A percentile compares a stretch with the other conserved stretches of the same genome.
Conservation (phyloP, 768 basidiomycete species). For the Rhodosporidiobolus odoratus region DNA sequence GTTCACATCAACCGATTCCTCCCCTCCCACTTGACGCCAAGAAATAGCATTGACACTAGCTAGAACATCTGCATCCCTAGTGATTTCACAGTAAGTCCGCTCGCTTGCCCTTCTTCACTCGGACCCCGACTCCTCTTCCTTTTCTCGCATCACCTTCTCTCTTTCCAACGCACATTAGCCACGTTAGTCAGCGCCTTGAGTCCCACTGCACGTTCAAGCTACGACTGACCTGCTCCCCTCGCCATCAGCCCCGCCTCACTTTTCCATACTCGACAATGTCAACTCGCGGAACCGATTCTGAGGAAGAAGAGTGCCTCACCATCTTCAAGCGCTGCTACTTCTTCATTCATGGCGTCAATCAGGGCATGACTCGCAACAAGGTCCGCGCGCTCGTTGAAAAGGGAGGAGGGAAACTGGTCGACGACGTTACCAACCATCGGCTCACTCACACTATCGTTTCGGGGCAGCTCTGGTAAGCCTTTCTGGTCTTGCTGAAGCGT, state of each 20-base stretch:
- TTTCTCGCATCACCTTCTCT: not conserved
- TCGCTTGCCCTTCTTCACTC: not conserved
- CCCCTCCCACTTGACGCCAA: not conserved
- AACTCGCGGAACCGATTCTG: too few relatives aligned
- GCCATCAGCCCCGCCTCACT: too few relatives aligned
- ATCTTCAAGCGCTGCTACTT: not conserved
- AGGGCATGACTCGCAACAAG: not conserved
- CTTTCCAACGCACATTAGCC: too few relatives aligned
- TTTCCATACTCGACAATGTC: not conserved
- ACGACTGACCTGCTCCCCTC: too few relatives aligned
- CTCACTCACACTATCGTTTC: not conserved
- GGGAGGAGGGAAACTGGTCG: not conserved
- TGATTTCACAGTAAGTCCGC: not conserved
- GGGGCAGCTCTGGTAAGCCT: not conserved
- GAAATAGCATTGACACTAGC: too few relatives aligned
- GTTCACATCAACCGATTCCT: not conserved
- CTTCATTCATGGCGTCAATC: not conserved
- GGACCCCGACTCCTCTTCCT: not conserved
- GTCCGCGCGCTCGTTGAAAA: not conserved
- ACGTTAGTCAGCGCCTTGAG: too few relatives aligned
- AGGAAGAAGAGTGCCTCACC: not conserved
- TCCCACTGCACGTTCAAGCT: too few relatives aligned
- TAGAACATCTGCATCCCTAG: too few relatives aligned
- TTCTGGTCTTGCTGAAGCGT: not conserved
- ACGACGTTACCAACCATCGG: not conserved